A percentile compares a stretch with the other conserved stretches of the same genome.
phyloP scores from a whole-genome alignment of 2,329 filamentous ascomycete genomes.

The Zymoseptoria pseudotritici region DNA sequence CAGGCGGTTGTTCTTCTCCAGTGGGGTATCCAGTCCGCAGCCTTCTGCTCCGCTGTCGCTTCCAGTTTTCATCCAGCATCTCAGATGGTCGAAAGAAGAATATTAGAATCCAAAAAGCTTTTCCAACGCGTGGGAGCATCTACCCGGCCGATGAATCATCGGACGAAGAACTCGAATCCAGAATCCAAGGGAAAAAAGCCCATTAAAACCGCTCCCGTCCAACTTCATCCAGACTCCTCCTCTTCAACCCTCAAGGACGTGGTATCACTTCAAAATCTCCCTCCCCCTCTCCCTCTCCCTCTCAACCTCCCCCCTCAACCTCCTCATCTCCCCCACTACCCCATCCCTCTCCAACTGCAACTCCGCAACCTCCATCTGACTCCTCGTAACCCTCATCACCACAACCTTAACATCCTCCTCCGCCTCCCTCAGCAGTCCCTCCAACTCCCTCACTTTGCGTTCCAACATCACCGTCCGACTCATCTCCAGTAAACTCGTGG shows the following conservation, averaged over 20 bases:
- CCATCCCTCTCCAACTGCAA: constrained; percentile 70
- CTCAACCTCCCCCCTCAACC: constrained; percentile 38
- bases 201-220: too few relatives aligned
- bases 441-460: constrained; percentile 72
- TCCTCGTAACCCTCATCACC: constrained; percentile 70
- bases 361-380: constrained; percentile 75
- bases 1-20: too few relatives aligned
- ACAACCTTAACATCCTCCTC: constrained; percentile 80
- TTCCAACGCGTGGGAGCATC: too few relatives aligned
- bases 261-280: neutral
- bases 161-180: too few relatives aligned
- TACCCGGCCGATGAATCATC: too few relatives aligned
- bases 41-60: too few relatives aligned
- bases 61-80: too few relatives aligned
- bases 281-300: neutral
- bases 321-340: constrained; percentile 62
- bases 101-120: neutral
- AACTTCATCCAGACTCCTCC: too few relatives aligned
- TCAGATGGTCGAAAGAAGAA: too few relatives aligned
- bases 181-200: too few relatives aligned
- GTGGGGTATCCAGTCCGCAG: too few relatives aligned
- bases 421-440: constrained; percentile 68
- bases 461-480: constrained; percentile 69
- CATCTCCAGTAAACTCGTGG: constrained; percentile 52
- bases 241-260: too few relatives aligned